phyloP scores from a whole-genome alignment of 768 basidiomycete genomes.

The Coprinopsis strossmayeri region DNA sequence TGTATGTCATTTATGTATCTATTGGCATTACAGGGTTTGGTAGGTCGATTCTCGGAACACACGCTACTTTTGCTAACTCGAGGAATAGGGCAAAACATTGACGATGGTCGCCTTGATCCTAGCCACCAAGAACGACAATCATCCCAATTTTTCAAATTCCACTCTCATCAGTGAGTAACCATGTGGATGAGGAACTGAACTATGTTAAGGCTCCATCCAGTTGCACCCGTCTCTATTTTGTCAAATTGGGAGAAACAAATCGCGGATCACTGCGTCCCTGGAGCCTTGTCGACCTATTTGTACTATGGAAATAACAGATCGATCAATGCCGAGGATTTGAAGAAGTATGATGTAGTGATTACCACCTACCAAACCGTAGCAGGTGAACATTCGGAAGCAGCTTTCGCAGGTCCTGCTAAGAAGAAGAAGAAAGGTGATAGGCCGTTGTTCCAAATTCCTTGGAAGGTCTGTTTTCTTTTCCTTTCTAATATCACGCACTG shows the following conservation, averaged over 20 bases:
- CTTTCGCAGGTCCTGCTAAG: slow-evolving; percentile 28
- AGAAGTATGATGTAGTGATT: slow-evolving; percentile 69
- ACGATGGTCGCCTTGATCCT: slow-evolving; percentile 81
- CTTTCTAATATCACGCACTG: not conserved
- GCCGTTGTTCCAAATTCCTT: slow-evolving; percentile 60
- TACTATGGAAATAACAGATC: slow-evolving; percentile 72
- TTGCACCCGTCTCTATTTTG: slow-evolving; percentile 75
- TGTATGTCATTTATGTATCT: not conserved
- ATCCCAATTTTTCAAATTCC: slow-evolving; percentile 48
- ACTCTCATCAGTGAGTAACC: slow-evolving; percentile 68
- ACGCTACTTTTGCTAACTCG: not conserved
- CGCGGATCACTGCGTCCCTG: slow-evolving; percentile 57
- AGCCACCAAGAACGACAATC: slow-evolving; percentile 64
- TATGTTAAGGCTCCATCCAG: slow-evolving; percentile 27
- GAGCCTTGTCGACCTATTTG: slow-evolving; percentile 45
- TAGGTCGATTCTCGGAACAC: slow-evolving; percentile 15
- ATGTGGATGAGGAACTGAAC: not conserved
- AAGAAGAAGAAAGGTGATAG: slow-evolving; percentile 58
- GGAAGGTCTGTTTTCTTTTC: slow-evolving; percentile 54
- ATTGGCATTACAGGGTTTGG: slow-evolving; percentile 31
- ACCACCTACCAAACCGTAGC: slow-evolving; percentile 77
- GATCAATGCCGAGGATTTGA: slow-evolving; percentile 51
- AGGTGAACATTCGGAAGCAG: slow-evolving; percentile 39
- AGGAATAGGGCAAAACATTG: slow-evolving; percentile 74
- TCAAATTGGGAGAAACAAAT: slow-evolving; percentile 90